Percentiles rank a stretch among this genome's conserved stretches.
Evolutionary conservation across 176 grass and related monocot species (phyloP).

Genomic region (Zoysia pacifica): DNA sequence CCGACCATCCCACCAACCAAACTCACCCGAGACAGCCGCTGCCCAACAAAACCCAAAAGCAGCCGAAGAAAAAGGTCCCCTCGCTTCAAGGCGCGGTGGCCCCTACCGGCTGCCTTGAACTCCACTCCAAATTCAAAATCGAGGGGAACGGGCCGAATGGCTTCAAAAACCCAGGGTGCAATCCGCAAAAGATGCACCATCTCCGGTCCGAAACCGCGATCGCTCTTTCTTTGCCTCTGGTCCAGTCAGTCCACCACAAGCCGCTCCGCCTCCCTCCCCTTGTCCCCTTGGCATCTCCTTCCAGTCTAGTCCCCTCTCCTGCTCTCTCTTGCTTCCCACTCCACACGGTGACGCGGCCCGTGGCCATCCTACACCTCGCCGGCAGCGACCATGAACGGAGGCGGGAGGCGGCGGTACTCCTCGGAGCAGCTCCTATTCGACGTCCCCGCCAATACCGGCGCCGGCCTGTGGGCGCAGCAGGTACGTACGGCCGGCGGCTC

Average conservation of each 20-base stretch:
- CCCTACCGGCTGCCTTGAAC: slow-evolving; percentile 27
- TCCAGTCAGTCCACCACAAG: neutral
- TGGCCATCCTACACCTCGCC: slow-evolving; percentile 1
- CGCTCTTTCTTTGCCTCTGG: neutral
- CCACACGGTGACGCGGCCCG: neutral
- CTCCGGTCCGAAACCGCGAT: neutral
- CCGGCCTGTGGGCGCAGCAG: slow-evolving; percentile 60
- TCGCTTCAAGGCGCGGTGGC: neutral
- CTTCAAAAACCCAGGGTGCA: slow-evolving; percentile 20
- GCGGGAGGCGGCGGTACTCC: slow-evolving; percentile 54
- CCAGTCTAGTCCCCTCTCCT: neutral
- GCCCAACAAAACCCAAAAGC: slow-evolving; percentile 39
- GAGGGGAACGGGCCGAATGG: neutral
- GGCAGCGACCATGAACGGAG: slow-evolving; percentile 56
- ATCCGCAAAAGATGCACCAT: neutral
- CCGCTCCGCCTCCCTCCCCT: slow-evolving; percentile 43
- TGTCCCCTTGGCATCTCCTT: neutral
- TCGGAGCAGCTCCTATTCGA: slow-evolving; percentile 86
- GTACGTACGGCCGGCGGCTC: slow-evolving; percentile 24
- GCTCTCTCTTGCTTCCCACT: neutral
- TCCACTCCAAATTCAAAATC: slow-evolving; percentile 56
- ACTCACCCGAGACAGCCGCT: neutral
- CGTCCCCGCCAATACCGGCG: slow-evolving; percentile 47
- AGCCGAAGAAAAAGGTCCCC: slow-evolving; percentile 23
- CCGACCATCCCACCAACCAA: slow-evolving; percentile 40